Evolutionary conservation across 768 basidiomycete genomes (phyloP), one percentile per base, ranked within the genome.

Genomic region (Phylloporus scabripes): DNA sequence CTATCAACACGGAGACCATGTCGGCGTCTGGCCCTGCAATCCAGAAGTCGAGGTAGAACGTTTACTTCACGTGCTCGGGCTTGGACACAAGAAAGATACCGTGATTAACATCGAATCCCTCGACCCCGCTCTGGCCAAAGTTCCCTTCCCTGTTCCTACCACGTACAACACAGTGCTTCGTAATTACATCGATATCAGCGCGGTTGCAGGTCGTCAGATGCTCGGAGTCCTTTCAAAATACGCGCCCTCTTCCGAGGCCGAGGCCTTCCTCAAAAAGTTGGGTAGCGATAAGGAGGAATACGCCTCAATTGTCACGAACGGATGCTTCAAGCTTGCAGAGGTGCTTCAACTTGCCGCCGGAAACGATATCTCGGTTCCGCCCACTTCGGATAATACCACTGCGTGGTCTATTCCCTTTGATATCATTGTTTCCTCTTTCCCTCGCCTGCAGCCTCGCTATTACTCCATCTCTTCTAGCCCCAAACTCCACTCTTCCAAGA

Each of bases 1-100:
- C n/a, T 99, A 99, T 69, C 95, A 98, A 66, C 93, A 97, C 51
- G 96, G 96, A 46, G 96, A 99, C 66, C 96, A 99, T 62, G 84
- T 96, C 56, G 96, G 92, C 51, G 80, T 99, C 46, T 99, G 95
- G 95, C 95, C 96, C 11, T 82, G 83, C 49, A 99, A 99, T 70
- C 81, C 95, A 7, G 91, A 96, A 53, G 66, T 84, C 40, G 94
- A 98, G 61, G 93, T 98, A 38, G 82, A 90, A 46, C 85, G 94
- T 48, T 79, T 96, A 21, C 79, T 99, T 17, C 85, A 80, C 53
- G 79, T 85, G 34, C 83, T 99, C 42, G 95, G 93, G 21, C 77
- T 99, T 10, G 76, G 78, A 55, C 77, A 85, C 52, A 90, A 90
- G 72, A 80, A 81, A 62, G 83, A 94, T 66, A 76, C 78, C 33